These are phyloP conservation scores for Castanea sativa DNA, from an alignment of 306 rosid genomes.

Conservation along the genomic window DNA sequence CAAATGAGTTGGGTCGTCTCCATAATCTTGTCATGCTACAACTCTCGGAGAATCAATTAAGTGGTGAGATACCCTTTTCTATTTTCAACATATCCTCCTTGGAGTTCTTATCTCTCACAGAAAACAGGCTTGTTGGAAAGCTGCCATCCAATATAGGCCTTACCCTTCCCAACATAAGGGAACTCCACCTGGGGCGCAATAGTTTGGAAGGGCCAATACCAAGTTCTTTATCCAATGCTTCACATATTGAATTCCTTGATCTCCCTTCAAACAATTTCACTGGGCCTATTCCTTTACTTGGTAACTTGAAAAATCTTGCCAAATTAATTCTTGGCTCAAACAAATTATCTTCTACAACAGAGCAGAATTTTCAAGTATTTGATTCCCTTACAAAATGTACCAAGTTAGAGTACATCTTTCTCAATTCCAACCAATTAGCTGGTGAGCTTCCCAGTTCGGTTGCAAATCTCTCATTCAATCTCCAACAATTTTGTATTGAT, in stretches of 20 bases:
- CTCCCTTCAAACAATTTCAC: constrained; percentile 14
- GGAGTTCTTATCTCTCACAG: background rate
- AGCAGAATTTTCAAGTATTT: constrained; percentile 24
- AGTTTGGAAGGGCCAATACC: constrained; percentile 34
- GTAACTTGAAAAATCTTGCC: constrained; percentile 27
- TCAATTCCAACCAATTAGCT: constrained; percentile 20
- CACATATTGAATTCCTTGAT: constrained; percentile 21
- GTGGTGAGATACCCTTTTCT: constrained; percentile 33
- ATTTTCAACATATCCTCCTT: constrained; percentile 35
- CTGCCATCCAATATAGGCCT: constrained; percentile 19
- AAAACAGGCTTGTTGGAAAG: constrained; percentile 26
- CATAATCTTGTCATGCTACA: constrained; percentile 19
- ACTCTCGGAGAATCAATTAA: constrained; percentile 26
- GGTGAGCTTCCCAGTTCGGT: constrained; percentile 38
- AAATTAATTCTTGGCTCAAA: constrained; percentile 8
- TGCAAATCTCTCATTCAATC: constrained; percentile 27
- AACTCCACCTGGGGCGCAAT: constrained; percentile 20
- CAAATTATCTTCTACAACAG: constrained; percentile 23
- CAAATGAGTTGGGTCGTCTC: constrained; percentile 27
- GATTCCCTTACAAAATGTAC: constrained; percentile 29
- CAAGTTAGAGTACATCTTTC: constrained; percentile 7
- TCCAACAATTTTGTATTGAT: constrained; percentile 32
- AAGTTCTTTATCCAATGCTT: constrained; percentile 35
- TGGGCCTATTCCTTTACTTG: constrained; percentile 26
- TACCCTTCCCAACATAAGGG: constrained; percentile 20